phyloP scores from a whole-genome alignment of 2,329 filamentous ascomycete genomes.

The Ceratocystis lukuohia region DNA sequence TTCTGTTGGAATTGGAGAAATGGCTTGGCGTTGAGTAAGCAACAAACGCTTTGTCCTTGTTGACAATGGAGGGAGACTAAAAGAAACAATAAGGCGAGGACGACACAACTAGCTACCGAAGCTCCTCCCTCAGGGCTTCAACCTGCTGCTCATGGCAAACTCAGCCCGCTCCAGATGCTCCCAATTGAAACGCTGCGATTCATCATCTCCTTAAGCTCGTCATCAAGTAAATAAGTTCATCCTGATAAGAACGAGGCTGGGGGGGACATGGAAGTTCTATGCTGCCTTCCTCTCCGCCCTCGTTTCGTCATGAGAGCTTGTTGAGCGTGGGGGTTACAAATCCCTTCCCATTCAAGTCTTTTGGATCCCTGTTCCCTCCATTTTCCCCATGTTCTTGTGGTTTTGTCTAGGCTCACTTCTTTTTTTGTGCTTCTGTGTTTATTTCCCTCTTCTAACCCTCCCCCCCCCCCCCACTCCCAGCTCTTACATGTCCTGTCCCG shows the following conservation, averaged over 20 bases:
- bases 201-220: too few relatives aligned
- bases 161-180: too few relatives aligned
- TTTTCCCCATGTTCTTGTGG: neutral
- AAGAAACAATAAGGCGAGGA: neutral
- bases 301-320: neutral
- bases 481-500: neutral
- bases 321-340: neutral
- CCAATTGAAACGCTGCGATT: neutral
- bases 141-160: too few relatives aligned
- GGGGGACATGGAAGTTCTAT: neutral
- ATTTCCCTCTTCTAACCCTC: neutral
- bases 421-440: neutral
- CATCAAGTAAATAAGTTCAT: neutral
- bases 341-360: neutral
- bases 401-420: neutral
- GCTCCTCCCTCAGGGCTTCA: too few relatives aligned
- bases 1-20: neutral
- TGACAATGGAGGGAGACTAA: neutral
- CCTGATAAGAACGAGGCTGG: neutral
- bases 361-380: neutral
- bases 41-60: slow-evolving; percentile 4
- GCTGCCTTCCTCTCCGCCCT: neutral
- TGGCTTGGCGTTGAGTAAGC: slow-evolving; percentile 4
- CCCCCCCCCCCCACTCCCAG: neutral
- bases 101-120: neutral